phyloP scores from a whole-genome alignment of 2,329 filamentous ascomycete genomes.

The Beauveria sp. region DNA sequence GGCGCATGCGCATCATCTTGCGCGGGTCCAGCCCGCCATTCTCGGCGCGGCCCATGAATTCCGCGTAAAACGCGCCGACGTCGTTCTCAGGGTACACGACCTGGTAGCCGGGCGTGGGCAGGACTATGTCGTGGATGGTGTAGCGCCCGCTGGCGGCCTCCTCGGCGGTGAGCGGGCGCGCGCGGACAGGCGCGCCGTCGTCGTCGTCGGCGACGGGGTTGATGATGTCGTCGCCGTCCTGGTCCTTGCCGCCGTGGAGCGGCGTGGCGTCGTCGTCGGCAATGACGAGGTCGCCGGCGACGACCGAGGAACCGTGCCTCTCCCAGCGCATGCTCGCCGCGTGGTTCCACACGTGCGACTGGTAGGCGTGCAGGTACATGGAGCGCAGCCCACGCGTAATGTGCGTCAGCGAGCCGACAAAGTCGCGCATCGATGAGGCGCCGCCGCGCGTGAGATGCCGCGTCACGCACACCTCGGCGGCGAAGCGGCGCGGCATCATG shows the following conservation, averaged over 20 bases:
- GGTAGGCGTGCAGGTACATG: conserved; percentile 97
- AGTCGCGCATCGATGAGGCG: conserved; percentile 53
- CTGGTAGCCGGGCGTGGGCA: conserved; percentile 89
- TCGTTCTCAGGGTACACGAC: conserved; percentile 79
- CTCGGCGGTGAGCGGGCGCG: conserved; percentile 65
- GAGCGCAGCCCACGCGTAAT: conserved; percentile 77
- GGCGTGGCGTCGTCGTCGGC: conserved; percentile 27
- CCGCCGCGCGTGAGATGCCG: conserved; percentile 57
- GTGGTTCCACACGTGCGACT: conserved; percentile 90
- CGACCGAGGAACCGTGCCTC: conserved; percentile 62
- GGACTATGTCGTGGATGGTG: conserved; percentile 78
- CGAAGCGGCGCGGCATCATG: conserved; percentile 70
- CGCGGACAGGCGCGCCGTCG: conserved; percentile 43
- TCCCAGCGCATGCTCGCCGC: conserved; percentile 76
- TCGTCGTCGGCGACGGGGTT: conserved; percentile 32
- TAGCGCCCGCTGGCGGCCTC: conserved; percentile 72
- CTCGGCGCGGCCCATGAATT: conserved; percentile 74
- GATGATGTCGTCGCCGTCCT: conserved; percentile 43
- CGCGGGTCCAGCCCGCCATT: conserved; percentile 76
- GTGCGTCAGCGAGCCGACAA: conserved; percentile 68
- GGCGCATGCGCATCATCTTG: conserved; percentile 78
- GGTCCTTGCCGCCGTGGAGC: conserved; percentile 49
- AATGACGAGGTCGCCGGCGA: conserved; percentile 80
- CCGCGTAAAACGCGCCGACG: conserved; percentile 73
- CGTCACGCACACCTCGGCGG: conserved; percentile 72